Evolutionary conservation across 1,139 yeast species (phyloP).

Genomic region (Suhomyces wounanorum): DNA sequence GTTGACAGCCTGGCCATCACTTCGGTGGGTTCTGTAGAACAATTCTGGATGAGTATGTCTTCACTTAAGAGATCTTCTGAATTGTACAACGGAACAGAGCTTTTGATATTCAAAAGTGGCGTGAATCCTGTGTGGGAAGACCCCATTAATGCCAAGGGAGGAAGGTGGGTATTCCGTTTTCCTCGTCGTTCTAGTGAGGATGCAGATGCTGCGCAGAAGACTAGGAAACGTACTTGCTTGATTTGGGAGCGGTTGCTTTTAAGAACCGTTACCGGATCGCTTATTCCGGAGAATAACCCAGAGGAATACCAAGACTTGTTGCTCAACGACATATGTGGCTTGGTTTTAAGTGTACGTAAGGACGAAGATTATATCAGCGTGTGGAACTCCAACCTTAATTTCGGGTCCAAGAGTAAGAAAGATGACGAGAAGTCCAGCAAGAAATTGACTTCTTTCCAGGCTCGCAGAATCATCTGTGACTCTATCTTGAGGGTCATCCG

Average conservation of each 20-base stretch:
- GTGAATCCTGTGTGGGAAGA: constrained; percentile 76
- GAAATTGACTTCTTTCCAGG: constrained; percentile 46
- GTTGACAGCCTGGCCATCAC: constrained; percentile 17
- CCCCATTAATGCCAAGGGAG: constrained; percentile 62
- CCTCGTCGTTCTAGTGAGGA: constrained; percentile 30
- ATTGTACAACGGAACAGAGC: constrained; percentile 57
- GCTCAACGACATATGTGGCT: constrained; percentile 51
- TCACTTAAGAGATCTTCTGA: constrained; percentile 50
- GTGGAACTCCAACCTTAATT: constrained; percentile 55
- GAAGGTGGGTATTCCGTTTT: constrained; percentile 65
- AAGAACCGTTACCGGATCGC: constrained; percentile 46
- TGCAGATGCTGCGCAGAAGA: constrained; percentile 18
- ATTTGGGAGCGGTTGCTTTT: constrained; percentile 57
- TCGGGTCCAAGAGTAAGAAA: constrained; percentile 23
- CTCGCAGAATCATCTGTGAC: constrained; percentile 52
- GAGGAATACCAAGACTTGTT: constrained; percentile 39
- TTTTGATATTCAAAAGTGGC: constrained; percentile 62
- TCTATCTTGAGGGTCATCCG: constrained; percentile 47
- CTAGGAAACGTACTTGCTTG: constrained; percentile 42
- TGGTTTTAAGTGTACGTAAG: constrained; percentile 52
- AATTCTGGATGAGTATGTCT: constrained; percentile 58
- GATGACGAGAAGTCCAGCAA: constrained; percentile 26
- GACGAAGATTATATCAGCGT: constrained; percentile 53
- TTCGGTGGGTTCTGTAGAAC: constrained; percentile 56
- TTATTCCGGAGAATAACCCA: constrained; percentile 32